Evolutionary conservation across 805 yeast genomes (phyloP), one percentile per base, ranked within the genome.

Genomic region (Ogataea pignaliae): DNA sequence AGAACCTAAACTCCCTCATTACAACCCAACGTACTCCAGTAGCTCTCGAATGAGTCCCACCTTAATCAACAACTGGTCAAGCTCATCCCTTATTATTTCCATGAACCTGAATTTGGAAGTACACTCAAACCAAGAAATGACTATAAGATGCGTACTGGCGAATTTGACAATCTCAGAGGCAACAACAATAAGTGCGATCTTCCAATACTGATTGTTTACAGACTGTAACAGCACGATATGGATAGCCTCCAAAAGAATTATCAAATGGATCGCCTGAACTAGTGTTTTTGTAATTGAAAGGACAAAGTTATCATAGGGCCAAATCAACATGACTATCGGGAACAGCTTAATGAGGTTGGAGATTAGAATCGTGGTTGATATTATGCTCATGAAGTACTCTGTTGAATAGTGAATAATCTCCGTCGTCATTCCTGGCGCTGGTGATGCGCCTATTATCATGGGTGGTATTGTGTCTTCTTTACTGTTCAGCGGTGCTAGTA

Each of bases 241-340:
- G 11, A 65, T 40, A 3, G 63, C 67, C 38, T 65, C 68, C 8
- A 65, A 50, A 9, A 63, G 49, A 26, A 65, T 54, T 9, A 61
- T 54, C 12, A 60, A 40, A 43, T 65, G 63, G 13, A 65, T 57
- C 3, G 62, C 43, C 28, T 62, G 60, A 9, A 65, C 63, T n/a
- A 60, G 46, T 26, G 57, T 52, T 41, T 66, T 55, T 1, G 69
- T 66, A 32, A 64, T 48, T 35, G 61, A 57, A 33, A 66, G 83
- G 3, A 84, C 71, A 1, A 83, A 71, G n/a, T 85, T 77, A 58
- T 93, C 97, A 57, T 93, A 93, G 0, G 96, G 93, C 99, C 99
- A 93, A 31, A 93, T 91, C 29, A 93, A 70, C 90, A 91, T 91
- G 30, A 93, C 71, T 15, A 93, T 84, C 0, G 99, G 99, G 50